Percentiles rank a stretch among this genome's conserved stretches.
Evolutionary conservation across 78 protist species (phyloP).

Genomic region (Monosiga brevicollis): DNA sequence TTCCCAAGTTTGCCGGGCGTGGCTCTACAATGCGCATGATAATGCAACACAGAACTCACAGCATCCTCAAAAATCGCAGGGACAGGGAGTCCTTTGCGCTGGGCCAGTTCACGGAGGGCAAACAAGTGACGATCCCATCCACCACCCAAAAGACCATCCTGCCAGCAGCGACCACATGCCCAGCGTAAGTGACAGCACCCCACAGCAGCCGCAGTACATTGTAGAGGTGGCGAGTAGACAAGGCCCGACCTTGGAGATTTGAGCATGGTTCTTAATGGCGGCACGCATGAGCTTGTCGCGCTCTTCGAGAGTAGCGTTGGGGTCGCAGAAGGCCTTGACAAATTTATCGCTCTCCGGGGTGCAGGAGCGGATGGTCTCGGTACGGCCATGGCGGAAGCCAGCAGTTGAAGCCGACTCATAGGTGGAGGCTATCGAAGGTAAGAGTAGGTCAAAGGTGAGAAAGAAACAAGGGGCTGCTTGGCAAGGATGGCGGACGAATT

Average conservation of each 20-base stretch:
- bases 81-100: background rate
- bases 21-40: too few relatives aligned
- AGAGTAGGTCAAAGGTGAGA: too few relatives aligned
- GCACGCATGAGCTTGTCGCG: background rate
- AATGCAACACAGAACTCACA: too few relatives aligned
- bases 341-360: constrained; percentile 12
- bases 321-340: constrained; percentile 5
- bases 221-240: too few relatives aligned
- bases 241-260: constrained; percentile 19
- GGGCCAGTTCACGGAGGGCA: constrained; percentile 4
- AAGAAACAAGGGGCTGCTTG: too few relatives aligned
- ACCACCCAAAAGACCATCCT: too few relatives aligned
- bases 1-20: too few relatives aligned
- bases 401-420: constrained; percentile 50
- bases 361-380: constrained; percentile 50
- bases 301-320: background rate
- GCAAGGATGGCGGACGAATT: too few relatives aligned
- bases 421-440: constrained; percentile 23
- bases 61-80: constrained; percentile 22
- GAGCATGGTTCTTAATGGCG: constrained; percentile 17
- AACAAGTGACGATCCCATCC: constrained; percentile 36
- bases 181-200: too few relatives aligned
- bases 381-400: constrained; percentile 51
- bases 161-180: too few relatives aligned
- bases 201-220: too few relatives aligned